Percentiles rank a stretch among this genome's conserved stretches.
Conservation (phyloP, 805 yeast species). For the Kuraishia floccosa region DNA sequence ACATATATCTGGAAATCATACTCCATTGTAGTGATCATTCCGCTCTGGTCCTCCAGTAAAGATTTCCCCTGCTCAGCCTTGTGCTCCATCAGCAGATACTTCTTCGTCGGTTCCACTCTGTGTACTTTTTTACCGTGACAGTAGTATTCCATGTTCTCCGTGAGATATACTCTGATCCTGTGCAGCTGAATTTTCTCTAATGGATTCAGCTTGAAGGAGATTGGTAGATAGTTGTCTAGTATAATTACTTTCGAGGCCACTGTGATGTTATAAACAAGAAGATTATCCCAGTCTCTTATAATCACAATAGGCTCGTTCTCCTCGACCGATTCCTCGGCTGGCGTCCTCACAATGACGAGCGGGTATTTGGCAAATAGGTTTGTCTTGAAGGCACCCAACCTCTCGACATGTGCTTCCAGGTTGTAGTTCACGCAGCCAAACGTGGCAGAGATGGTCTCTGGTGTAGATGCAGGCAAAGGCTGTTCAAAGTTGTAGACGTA, state of each 20-base stretch:
- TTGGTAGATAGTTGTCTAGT: slow-evolving; percentile 72
- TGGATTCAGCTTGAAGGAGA: slow-evolving; percentile 77
- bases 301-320: slow-evolving; percentile 91
- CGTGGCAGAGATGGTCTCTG: slow-evolving; percentile 68
- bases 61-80: slow-evolving; percentile 47
- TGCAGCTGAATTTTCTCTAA: slow-evolving; percentile 81
- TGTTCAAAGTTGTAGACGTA: slow-evolving; percentile 89
- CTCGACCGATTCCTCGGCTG: slow-evolving; percentile 69
- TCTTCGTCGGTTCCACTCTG: slow-evolving; percentile 81
- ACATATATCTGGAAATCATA: slow-evolving; percentile 80
- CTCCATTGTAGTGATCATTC: slow-evolving; percentile 62
- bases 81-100: slow-evolving; percentile 72
- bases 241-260: slow-evolving; percentile 85
- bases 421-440: slow-evolving; percentile 72
- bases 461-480: slow-evolving; percentile 68
- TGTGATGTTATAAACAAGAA: slow-evolving; percentile 78
- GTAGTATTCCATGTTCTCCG: slow-evolving; percentile 87
- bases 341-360: slow-evolving; percentile 61
- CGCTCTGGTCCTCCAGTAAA: slow-evolving; percentile 30
- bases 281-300: slow-evolving; percentile 88
- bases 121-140: slow-evolving; percentile 83
- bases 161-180: slow-evolving; percentile 71
- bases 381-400: slow-evolving; percentile 81
- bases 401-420: slow-evolving; percentile 57
- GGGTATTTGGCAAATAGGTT: slow-evolving; percentile 56